Evolutionary conservation across 1,284 basidiomycete species (phyloP), one percentile per base, ranked within the genome.

Genomic region (Trichosporon sp.): DNA sequence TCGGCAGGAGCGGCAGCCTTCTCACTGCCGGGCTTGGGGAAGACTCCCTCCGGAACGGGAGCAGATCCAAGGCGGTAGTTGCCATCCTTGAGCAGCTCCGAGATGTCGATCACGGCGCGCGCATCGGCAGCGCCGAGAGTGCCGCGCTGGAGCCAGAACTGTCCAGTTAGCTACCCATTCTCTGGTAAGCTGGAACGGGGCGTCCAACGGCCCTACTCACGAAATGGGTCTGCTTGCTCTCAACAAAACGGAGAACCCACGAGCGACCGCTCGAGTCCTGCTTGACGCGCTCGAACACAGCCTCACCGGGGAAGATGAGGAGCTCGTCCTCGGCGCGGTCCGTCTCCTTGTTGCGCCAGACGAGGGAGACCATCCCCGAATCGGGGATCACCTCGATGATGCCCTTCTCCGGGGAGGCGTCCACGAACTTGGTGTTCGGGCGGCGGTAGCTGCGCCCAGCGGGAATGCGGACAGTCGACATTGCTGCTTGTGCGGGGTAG

Each of bases 301-400:
- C 82, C 76, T 84, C 83, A n/a, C 80, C 81, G n/a, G 80, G 82
- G 75, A 84, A 84, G 74, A 84, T 76, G 73, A 84, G 78, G 32
- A 82, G 77, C 65, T 83, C 81, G 71, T 84, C 82, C 68, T 83
- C 81, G 19, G 75, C 72, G 31, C 66, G 68, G 59, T 73, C 74
- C 12, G 73, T 76, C 19, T 72, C 74, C 61, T 79, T 74, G 67
- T 78, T 79, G 67, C 76, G 80, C 83, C 82, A 84, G 66, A 76
- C 83, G 31, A 54, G 5, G 4, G 66, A 16, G 2, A 31, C 31
- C 3, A 83, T 75, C 43, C 80, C 83, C 76, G 83, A 81, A 68
- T 82, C 78, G 46, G 77, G 72, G 48, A 68, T 66, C 59, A 83
- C 70, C 73, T 82, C 78, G 72, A 84, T 77, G 16, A 72, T 66